Percentiles rank a stretch among this genome's conserved stretches.
Conservation (phyloP, 1,284 basidiomycete genomes). For the Fistulinella cinereoalba region DNA sequence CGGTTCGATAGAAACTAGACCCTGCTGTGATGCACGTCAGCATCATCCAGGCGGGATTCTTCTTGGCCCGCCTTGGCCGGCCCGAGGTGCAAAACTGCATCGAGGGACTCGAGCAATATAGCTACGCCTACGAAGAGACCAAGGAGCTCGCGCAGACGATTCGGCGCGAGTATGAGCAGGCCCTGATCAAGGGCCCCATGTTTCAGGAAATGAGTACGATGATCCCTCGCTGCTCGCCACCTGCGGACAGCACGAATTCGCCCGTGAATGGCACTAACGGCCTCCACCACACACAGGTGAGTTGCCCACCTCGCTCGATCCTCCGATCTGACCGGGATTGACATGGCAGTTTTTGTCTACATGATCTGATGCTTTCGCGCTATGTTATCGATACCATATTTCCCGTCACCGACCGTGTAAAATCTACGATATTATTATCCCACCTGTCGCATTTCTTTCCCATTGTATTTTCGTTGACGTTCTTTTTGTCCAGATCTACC, state of each 20-base stretch:
- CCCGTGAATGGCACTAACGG: constrained; percentile 23
- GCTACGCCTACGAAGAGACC: constrained; percentile 80
- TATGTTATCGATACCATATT: constrained; percentile 35
- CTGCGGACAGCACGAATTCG: constrained; percentile 13
- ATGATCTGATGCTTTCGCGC: constrained; percentile 11
- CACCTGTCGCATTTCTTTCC: constrained; percentile 8
- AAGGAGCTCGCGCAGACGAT: constrained; percentile 75
- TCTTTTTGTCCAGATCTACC: constrained; percentile 4
- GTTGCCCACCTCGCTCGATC: not conserved
- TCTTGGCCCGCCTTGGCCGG: constrained; percentile 79
- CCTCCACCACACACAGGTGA: constrained; percentile 13
- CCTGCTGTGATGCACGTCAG: constrained; percentile 83
- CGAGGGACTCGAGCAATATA: constrained; percentile 83
- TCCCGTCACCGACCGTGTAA: constrained; percentile 19
- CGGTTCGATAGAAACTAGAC: constrained; percentile 57
- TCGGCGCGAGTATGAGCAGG: constrained; percentile 50
- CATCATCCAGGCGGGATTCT: constrained; percentile 76
- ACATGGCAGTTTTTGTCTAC: constrained; percentile 27
- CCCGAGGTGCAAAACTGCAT: constrained; percentile 82
- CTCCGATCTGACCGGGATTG: constrained; percentile 15
- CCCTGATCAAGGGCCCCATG: constrained; percentile 31
- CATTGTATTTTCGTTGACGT: constrained; percentile 10
- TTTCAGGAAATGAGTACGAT: constrained; percentile 34
- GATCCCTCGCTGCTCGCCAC: constrained; percentile 21
- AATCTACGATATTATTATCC: constrained; percentile 25